Evolutionary conservation across 176 grass and related monocot species (phyloP), one percentile per base, ranked within the genome.

Genomic region (Phoenix roebelenii): DNA sequence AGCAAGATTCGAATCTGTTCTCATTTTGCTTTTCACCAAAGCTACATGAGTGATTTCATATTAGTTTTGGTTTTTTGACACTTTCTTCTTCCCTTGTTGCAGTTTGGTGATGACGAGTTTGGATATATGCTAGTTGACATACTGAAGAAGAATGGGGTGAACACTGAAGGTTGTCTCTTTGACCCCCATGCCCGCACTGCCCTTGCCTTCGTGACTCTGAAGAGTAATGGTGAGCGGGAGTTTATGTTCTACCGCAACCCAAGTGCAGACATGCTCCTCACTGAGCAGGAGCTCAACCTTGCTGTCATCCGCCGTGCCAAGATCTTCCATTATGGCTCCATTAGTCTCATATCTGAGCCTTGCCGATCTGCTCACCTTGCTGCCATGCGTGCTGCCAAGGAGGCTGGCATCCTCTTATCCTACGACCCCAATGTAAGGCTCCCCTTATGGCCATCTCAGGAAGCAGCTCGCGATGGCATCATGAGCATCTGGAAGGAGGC

Each of bases 201-300:
- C 0, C 80, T 96, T 0, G 91, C 91, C 22, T 96, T 96, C 63
- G 91, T 96, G 0, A 96, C 91, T 0, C 69, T 96, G 17, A 90
- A 87, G 58, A 35, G 32, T 1, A 77, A 82, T 22, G 91, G 90
- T 15, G 90, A 95, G 72, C 75, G 90, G 5, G 90, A 95, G 85
- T 95, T 95, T 73, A 95, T 95, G 89, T 95, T 95, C 85, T 95
- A 95, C 76, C 79, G 89, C 51, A 95, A 95, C 79, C 89, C 89
- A 0, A 77, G 72, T 15, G 89, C 89, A 0, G 89, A 95, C 70
- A 95, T 95, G 89, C 85, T 95, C 1, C 90, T 95, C 0, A 81
- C 80, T 0, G 86, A 90, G 23, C 67, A 71, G 0, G 91, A 96
- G 80, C 83, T 96, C 18, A 82, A 96, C 74, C 25, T 96, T 0